phyloP scores from a whole-genome alignment of 768 basidiomycete species.

The Mycena capillaripes region DNA sequence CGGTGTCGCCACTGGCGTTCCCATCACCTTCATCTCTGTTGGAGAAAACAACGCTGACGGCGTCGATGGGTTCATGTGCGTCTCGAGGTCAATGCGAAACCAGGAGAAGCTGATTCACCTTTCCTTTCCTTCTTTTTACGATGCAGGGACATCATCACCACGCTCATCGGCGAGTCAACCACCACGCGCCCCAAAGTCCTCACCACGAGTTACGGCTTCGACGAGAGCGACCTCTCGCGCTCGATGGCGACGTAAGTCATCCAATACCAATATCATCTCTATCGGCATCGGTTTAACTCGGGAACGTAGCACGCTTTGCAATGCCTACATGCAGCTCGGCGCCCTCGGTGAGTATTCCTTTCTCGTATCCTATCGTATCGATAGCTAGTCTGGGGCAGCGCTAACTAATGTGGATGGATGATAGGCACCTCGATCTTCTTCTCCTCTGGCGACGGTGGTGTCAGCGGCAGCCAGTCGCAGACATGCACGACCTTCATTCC shows the following conservation, averaged over 20 bases:
- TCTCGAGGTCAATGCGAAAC: no score
- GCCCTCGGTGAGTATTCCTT: constrained; percentile 44
- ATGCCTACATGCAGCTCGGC: constrained; percentile 54
- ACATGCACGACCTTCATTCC: constrained; percentile 38
- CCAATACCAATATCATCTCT: not conserved
- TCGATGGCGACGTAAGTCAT: constrained; percentile 17
- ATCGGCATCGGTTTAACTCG: not conserved
- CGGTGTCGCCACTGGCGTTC: constrained; percentile 50
- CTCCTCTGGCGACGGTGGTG: constrained; percentile 60
- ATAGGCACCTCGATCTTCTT: constrained; percentile 57
- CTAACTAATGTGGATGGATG: no score
- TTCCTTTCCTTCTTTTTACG: no score
- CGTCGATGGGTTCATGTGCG: constrained; percentile 36
- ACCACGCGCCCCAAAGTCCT: constrained; percentile 36
- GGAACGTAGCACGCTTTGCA: constrained; percentile 40
- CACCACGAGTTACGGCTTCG: constrained; percentile 40
- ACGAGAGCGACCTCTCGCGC: constrained; percentile 50
- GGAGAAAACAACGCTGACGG: constrained; percentile 46
- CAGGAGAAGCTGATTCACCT: no score
- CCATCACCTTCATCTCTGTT: constrained; percentile 50
- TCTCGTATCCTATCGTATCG: not conserved
- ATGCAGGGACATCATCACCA: constrained; percentile 46
- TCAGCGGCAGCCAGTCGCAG: constrained; percentile 31
- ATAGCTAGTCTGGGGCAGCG: no score
- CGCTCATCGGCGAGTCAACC: constrained; percentile 28